Base-by-base conservation (phyloP, 2,329 filamentous ascomycete species). In the Cadophora sp. region DNA sequence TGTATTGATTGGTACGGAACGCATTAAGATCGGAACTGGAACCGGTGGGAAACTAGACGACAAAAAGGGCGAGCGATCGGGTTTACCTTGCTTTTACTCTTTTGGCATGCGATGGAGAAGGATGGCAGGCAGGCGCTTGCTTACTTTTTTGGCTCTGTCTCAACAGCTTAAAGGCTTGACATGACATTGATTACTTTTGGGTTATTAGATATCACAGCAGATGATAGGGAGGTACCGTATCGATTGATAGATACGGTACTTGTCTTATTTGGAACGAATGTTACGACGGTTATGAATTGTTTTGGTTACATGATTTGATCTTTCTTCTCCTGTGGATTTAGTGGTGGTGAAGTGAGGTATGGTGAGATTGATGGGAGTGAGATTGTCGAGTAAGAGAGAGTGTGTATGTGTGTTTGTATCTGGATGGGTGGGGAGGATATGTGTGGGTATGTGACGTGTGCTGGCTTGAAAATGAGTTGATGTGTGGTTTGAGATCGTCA, bases 231-330 rank as follows among this genome's bases (percentile, higher is more conserved):
- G 34, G 34, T 37, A 34, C n/a, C n/a, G n/a, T 51, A 53, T 53
- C 50, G 8, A 19, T 7, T 29, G 50, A 27, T 55, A 55, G 26
- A 31, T 55, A 55, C 26, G 48, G 48, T 51, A 51, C 19, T 24
- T 51, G 22, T n/a, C 48, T 31, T 55, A 55, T 14, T n/a, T n/a
- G 51, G 26, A 26, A 55, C 26, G 51, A 55, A 55, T 31, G 26
- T 55, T 55, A 55, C 7, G 51, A 55, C 51, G 16, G 51, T 55
- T 55, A 55, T 55, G 51, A 55, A n/a, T n/a, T n/a, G n/a, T n/a
- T 31, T 19, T 55, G 14, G 26, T 31, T 55, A n/a, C 8, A 19
- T 55, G 51, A 27, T 29, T 53, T 29, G 24, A 26, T 51, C 27
- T 51, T 51, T 6, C 8, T 43, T 16, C 37, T 4, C 37, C 14